Base-by-base conservation (phyloP, 164 flowering plant genomes). In the Echeveria elegans region DNA sequence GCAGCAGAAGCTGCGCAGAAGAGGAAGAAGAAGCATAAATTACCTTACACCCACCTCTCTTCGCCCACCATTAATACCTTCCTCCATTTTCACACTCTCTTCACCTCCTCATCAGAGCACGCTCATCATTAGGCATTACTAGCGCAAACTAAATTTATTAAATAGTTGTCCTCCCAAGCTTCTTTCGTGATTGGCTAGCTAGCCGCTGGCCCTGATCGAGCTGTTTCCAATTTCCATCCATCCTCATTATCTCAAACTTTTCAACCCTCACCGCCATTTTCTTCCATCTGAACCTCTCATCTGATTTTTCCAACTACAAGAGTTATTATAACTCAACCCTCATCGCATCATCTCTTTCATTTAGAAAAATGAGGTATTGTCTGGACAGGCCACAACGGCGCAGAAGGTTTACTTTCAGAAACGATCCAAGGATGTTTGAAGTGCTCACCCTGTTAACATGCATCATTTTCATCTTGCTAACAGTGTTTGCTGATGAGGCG, bases 21-120 rank as follows among this genome's bases (percentile, higher is more conserved):
- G 26, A 56, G 61, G 61, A 56, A 56, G n/a, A n/a, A n/a, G n/a
- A n/a, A n/a, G n/a, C n/a, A 71, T 63, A 63, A 63, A 81, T 64
- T 75, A 77, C 52, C 61, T 61, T 71, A n/a, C 77, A 80, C 76
- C 84, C 65, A 79, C 85, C 69, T 62, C 40, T 41, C 68, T 19
- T 66, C 66, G n/a, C 68, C 31, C 32, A 41, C 69, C 74, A 71
- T 72, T 64, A 65, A 77, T 45, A 38, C 32, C 16, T n/a, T 23
- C 9, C 19, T 24, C 34, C 38, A 61, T 63, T 34, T 32, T 34
- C 61, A 56, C 61, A 56, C 61, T 28, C 32, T 34, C 26, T 63
- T 14, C 40, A 21, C 41, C 28, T 34, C 41, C 67, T n/a, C n/a
- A n/a, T n/a, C n/a, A n/a, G 68, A 66, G 72, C 64, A 62, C 69